Percentiles rank a stretch among this genome's conserved stretches.
Conservation (phyloP, 2,329 filamentous ascomycete species). For the Diatrype stigma region DNA sequence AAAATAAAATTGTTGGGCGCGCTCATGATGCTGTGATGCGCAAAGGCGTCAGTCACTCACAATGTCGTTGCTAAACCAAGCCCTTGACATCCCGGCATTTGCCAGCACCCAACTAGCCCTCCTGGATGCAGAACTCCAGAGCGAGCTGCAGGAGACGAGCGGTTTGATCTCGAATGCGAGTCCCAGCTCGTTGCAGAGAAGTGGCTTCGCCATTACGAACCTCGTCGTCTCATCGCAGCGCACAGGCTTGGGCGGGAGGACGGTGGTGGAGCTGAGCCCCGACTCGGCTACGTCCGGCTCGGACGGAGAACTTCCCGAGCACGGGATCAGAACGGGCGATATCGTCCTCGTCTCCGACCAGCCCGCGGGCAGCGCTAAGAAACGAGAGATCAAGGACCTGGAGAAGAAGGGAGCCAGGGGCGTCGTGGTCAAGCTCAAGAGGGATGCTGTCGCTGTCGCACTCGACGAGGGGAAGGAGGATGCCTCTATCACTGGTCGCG, state of each 20-base stretch:
- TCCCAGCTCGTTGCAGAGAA: conserved; percentile 66
- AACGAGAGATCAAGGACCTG: conserved; percentile 66
- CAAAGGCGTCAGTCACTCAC: neutral
- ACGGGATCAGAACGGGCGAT: conserved; percentile 72
- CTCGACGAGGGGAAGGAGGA: conserved; percentile 61
- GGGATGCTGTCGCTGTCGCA: conserved; percentile 59
- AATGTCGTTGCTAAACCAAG: conserved; percentile 36
- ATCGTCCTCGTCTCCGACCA: conserved; percentile 75
- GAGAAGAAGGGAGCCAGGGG: conserved; percentile 65
- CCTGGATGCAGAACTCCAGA: conserved; percentile 65
- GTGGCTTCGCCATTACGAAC: conserved; percentile 75
- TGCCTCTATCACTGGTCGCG: conserved; percentile 39
- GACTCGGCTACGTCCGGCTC: conserved; percentile 60
- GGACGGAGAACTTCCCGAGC: conserved; percentile 60
- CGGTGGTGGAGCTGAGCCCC: conserved; percentile 72
- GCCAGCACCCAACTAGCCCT: conserved; percentile 67
- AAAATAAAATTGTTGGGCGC: no score
- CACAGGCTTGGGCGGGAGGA: conserved; percentile 88
- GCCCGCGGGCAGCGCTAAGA: conserved; percentile 66
- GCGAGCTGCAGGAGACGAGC: conserved; percentile 68
- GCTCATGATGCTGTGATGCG: no score
- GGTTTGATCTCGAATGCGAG: conserved; percentile 63
- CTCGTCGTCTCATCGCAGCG: conserved; percentile 70
- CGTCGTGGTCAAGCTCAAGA: conserved; percentile 63
- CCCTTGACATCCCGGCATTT: conserved; percentile 64